A percentile compares a stretch with the other conserved stretches of the same genome.
Conservation (phyloP, 2,329 filamentous ascomycete genomes). For the Fusarium sublunatum region DNA sequence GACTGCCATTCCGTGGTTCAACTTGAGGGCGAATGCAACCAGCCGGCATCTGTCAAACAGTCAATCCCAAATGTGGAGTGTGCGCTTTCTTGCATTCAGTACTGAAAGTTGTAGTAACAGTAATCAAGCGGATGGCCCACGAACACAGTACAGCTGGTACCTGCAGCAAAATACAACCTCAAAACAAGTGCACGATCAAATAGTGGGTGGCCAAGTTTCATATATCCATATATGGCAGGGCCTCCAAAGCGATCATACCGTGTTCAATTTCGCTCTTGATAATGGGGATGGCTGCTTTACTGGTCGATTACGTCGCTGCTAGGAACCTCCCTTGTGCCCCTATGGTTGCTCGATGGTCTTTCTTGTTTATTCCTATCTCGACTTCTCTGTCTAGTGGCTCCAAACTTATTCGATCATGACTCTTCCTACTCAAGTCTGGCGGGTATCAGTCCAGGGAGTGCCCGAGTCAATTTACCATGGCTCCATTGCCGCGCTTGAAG, state of each 20-base stretch:
- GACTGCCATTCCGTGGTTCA: conserved; percentile 35
- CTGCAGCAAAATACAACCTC: conserved; percentile 43
- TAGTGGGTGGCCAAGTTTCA: conserved; percentile 13
- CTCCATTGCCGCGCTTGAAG: conserved; percentile 20
- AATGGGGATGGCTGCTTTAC: neutral
- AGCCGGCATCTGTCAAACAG: conserved; percentile 23
- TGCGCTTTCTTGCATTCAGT: conserved; percentile 6
- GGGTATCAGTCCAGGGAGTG: conserved; percentile 6
- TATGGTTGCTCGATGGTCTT: neutral
- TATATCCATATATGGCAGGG: conserved; percentile 8
- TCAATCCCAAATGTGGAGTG: conserved; percentile 21
- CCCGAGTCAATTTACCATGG: conserved; percentile 40
- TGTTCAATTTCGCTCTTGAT: neutral
- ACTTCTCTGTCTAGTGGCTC: conserved; percentile 13
- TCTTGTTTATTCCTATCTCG: neutral
- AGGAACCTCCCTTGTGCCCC: neutral
- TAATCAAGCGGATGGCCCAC: conserved; percentile 6
- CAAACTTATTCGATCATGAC: conserved; percentile 14
- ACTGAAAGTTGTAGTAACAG: neutral
- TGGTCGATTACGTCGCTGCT: neutral
- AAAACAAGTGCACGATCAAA: conserved; percentile 15
- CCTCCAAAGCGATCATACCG: neutral
- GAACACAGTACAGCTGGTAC: conserved; percentile 27
- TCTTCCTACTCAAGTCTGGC: neutral
- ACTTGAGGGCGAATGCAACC: conserved; percentile 32